phyloP scores from a whole-genome alignment of 2,329 filamentous ascomycete genomes.

The Neopestalotiopsis sp. region DNA sequence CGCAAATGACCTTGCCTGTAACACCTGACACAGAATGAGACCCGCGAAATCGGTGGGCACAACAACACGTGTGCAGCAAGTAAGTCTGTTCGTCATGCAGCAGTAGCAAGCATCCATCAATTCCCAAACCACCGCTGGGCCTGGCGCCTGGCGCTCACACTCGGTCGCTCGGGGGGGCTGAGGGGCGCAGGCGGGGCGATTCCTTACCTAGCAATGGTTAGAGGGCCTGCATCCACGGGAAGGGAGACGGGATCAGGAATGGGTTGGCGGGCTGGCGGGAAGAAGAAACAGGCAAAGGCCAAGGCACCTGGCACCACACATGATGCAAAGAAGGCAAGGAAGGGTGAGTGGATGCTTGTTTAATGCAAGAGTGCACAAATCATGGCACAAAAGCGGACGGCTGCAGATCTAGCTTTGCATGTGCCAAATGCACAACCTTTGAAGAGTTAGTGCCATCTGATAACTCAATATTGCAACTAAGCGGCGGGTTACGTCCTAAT shows the following conservation, averaged over 20 bases:
- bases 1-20: background rate
- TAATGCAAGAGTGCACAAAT: background rate
- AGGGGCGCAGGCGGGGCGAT: no score
- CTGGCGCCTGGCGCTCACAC: no score
- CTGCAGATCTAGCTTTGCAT: background rate
- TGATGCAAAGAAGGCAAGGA: background rate
- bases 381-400: background rate
- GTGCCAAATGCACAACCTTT: background rate
- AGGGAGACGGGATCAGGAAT: no score
- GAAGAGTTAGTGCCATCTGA: constrained; percentile 16
- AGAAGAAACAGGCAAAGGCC: background rate
- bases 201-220: no score
- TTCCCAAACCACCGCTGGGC: background rate
- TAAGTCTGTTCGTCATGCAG: background rate
- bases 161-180: no score
- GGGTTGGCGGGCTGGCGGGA: background rate
- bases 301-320: no score
- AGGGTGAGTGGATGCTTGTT: background rate
- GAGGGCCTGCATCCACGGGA: no score
- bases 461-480: constrained; percentile 20
- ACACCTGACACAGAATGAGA: background rate
- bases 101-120: background rate
- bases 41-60: constrained; percentile 3
- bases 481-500: constrained; percentile 2
- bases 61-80: constrained; percentile 13